Conservation (phyloP, 2,329 filamentous ascomycete species). For the Beauveria sp. region DNA sequence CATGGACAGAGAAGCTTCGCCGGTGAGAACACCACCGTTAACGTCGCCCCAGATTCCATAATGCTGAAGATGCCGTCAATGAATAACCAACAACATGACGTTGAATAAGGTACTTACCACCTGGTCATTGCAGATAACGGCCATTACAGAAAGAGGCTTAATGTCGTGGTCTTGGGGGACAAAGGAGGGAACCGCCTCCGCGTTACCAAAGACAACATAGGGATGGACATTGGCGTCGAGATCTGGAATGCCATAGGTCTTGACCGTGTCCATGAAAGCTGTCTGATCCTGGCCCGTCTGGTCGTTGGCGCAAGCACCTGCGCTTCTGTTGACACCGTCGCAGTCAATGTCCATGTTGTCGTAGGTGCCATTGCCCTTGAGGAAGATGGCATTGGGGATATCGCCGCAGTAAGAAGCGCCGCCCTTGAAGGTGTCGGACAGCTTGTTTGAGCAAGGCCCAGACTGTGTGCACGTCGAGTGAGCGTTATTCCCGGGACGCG, state of each 20-base stretch:
- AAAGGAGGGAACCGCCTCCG: constrained; percentile 22
- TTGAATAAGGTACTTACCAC: constrained; percentile 20
- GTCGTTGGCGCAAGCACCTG: constrained; percentile 30
- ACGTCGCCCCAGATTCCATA: constrained; percentile 49
- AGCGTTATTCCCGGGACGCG: background rate
- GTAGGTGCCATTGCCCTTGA: constrained; percentile 28
- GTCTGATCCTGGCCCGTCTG: constrained; percentile 29
- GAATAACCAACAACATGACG: too few relatives aligned
- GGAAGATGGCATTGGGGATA: constrained; percentile 29
- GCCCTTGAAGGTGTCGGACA: background rate
- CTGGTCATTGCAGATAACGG: constrained; percentile 38
- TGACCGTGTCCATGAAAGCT: constrained; percentile 30
- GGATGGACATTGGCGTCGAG: constrained; percentile 39
- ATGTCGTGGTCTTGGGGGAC: constrained; percentile 29
- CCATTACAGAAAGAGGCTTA: constrained; percentile 39
- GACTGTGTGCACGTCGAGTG: background rate
- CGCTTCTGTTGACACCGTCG: constrained; percentile 33
- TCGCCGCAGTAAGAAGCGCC: constrained; percentile 8
- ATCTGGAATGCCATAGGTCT: constrained; percentile 25
- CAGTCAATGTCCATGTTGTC: constrained; percentile 46
- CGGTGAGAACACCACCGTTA: constrained; percentile 39
- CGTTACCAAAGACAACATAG: constrained; percentile 38
- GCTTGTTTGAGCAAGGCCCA: constrained; percentile 5
- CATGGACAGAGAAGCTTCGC: constrained; percentile 44
- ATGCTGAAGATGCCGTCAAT: constrained; percentile 26